Evolutionary conservation across 164 flowering plant genomes (phyloP).

Genomic region (Stephania cephalantha): DNA sequence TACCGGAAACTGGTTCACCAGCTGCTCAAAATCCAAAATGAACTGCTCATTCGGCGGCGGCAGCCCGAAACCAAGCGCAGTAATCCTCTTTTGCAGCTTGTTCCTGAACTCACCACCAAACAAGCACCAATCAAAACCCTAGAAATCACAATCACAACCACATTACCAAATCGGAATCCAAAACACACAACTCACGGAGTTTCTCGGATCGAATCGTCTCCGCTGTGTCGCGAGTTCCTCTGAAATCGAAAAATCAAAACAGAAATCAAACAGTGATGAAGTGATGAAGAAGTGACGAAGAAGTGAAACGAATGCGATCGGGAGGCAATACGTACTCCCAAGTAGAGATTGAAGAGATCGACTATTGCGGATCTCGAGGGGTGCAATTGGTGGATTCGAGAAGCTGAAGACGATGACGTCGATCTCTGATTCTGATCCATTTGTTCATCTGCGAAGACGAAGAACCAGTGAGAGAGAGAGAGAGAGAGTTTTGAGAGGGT

Average conservation of each 20-base stretch:
- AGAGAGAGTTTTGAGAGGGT: not conserved
- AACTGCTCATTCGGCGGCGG: slow-evolving; percentile 94
- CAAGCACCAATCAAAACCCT: not conserved
- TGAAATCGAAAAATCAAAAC: slow-evolving; percentile 22
- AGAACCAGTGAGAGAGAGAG: too few relatives aligned
- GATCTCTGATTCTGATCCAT: slow-evolving; percentile 33
- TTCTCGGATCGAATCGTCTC: slow-evolving; percentile 60
- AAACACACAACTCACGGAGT: slow-evolving; percentile 51
- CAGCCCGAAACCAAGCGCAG: slow-evolving; percentile 72
- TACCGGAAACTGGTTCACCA: slow-evolving; percentile 68
- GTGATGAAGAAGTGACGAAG: not conserved
- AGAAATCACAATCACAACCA: not conserved
- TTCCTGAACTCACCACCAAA: slow-evolving; percentile 43
- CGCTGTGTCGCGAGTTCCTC: slow-evolving; percentile 51
- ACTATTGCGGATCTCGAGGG: slow-evolving; percentile 58
- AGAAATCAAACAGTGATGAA: not conserved
- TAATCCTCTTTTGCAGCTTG: slow-evolving; percentile 77
- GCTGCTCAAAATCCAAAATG: slow-evolving; percentile 74
- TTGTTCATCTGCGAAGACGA: not conserved
- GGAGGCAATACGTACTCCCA: slow-evolving; percentile 39
- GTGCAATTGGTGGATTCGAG: slow-evolving; percentile 54
- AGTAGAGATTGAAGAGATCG: slow-evolving; percentile 86
- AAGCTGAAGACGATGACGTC: slow-evolving; percentile 17
- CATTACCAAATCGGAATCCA: not conserved
- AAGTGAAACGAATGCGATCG: not conserved